Base-by-base conservation (phyloP, 129 eudicot species). In the Chrysanthemum seticuspe region DNA sequence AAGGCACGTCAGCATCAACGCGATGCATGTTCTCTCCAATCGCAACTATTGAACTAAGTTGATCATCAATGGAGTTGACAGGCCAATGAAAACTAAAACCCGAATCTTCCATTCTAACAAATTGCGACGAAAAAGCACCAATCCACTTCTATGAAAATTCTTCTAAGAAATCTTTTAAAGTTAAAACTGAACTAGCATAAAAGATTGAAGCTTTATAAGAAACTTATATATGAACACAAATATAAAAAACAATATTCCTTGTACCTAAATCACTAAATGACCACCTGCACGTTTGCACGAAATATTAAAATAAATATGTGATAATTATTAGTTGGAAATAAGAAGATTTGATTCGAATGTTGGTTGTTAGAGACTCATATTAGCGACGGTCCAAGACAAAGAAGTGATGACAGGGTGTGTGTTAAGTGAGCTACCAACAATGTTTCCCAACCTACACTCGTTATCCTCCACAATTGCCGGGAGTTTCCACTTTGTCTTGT, bases 71-170 rank as follows among this genome's bases (percentile, higher is more conserved):
- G 16, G 81, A 67, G 72, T 70, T 85, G 53, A 85, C 34, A 3
- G 88, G 90, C 88, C 93, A 87, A 31, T 83, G 87, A 10, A 78
- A 75, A 54, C 23, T 65, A 48, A 83, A 77, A 13, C 82, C 57
- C 2, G 79, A 68, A 68, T 90, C 90, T 58, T 86, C 92, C 79
- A 87, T 76, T 79, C 87, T 91, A 78, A 76, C 81, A 80, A 86
- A 36, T 16, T 84, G 89, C 59, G 80, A 49, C 1, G 75, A 78
- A 60, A 36, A 36, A 0, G 8, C 44, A 36, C 44, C 21, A 16
- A 56, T 15, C 29, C 62, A 56, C 44, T 36, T 36, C 44, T 5
- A 40, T 40, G 10, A 40, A 7, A 40, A 40, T 6, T 40, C 6
- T 40, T 2, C 47, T 40, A 40, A 8, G 47, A 40, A 40, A 40